Conservation (phyloP, 495 filamentous ascomycete species). For the Cryomyces antarcticus region DNA sequence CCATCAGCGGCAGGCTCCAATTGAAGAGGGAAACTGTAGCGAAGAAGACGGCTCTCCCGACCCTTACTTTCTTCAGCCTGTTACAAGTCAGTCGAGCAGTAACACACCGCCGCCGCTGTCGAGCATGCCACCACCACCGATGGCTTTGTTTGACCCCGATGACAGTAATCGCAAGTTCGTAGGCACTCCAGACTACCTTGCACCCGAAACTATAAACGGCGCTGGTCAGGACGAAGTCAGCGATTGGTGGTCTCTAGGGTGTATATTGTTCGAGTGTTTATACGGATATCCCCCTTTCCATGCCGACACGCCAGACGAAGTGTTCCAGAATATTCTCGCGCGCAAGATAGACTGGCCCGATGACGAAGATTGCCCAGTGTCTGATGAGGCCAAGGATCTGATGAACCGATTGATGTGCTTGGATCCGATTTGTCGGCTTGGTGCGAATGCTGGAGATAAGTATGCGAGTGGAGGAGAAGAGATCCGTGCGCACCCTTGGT, state of each 20-base stretch:
- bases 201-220: conserved; percentile 90
- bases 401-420: conserved; percentile 78
- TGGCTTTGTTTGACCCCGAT: conserved; percentile 91
- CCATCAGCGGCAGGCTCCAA: conserved; percentile 23
- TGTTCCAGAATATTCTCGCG: conserved; percentile 88
- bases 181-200: conserved; percentile 91
- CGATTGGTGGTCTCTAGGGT: conserved; percentile 98
- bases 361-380: conserved; percentile 39
- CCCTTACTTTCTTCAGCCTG: conserved; percentile 38
- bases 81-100: conserved; percentile 21
- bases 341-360: conserved; percentile 79
- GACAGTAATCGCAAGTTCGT: conserved; percentile 88
- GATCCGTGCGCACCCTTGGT: conserved; percentile 79
- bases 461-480: conserved; percentile 68
- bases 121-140: conserved; percentile 76
- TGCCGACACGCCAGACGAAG: conserved; percentile 70
- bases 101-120: conserved; percentile 44
- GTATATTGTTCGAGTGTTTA: conserved; percentile 91
- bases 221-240: conserved; percentile 91
- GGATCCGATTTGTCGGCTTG: conserved; percentile 60
- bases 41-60: conserved; percentile 50
- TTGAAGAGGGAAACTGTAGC: conserved; percentile 52
- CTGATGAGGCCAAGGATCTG: conserved; percentile 72
- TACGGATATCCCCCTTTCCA: conserved; percentile 90
- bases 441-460: conserved; percentile 63